These are phyloP conservation scores for Panicum virgatum DNA, from an alignment of 202 grass and related monocot genomes.

Conservation along the genomic window DNA sequence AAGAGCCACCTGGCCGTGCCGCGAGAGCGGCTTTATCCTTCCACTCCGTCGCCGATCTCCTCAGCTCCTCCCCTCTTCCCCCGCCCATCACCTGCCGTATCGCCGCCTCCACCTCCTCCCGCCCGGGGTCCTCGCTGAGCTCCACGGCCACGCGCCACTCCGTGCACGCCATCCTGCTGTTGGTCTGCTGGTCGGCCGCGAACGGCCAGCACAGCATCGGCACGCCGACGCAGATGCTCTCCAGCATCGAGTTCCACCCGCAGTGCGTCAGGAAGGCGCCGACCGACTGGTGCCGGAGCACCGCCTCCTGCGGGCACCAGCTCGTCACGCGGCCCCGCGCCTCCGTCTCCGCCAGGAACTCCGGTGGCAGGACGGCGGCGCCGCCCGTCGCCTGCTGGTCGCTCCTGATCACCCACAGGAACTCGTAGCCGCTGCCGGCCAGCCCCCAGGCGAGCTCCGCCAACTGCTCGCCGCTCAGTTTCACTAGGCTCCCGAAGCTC, in stretches of 20 bases:
- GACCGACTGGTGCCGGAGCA: conserved; percentile 1
- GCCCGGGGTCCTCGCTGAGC: neutral
- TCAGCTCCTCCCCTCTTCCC: neutral
- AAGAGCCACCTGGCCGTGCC: neutral
- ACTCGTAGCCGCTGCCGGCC: conserved; percentile 44
- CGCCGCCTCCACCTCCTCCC: neutral
- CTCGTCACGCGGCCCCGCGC: neutral
- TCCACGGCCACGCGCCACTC: conserved; percentile 45
- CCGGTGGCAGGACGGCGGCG: neutral
- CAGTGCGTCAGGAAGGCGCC: conserved; percentile 55
- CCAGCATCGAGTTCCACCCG: conserved; percentile 63
- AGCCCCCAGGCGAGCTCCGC: conserved; percentile 75
- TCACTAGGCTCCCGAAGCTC: neutral
- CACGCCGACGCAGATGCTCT: conserved; percentile 30
- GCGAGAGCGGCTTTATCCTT: conserved; percentile 26
- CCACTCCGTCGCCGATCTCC: conserved; percentile 15
- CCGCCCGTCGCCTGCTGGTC: neutral
- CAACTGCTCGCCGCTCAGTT: conserved; percentile 45
- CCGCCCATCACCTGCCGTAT: conserved; percentile 7
- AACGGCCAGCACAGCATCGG: conserved; percentile 46
- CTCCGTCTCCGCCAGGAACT: conserved; percentile 3
- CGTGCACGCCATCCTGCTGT: conserved; percentile 39
- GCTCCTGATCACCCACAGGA: conserved; percentile 30
- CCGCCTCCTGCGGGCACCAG: conserved; percentile 32
- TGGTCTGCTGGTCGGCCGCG: conserved; percentile 38